Percentiles rank a stretch among this genome's conserved stretches.
These are phyloP conservation scores for Mycena vitilis DNA, from an alignment of 768 basidiomycete genomes.

Conservation along the genomic window DNA sequence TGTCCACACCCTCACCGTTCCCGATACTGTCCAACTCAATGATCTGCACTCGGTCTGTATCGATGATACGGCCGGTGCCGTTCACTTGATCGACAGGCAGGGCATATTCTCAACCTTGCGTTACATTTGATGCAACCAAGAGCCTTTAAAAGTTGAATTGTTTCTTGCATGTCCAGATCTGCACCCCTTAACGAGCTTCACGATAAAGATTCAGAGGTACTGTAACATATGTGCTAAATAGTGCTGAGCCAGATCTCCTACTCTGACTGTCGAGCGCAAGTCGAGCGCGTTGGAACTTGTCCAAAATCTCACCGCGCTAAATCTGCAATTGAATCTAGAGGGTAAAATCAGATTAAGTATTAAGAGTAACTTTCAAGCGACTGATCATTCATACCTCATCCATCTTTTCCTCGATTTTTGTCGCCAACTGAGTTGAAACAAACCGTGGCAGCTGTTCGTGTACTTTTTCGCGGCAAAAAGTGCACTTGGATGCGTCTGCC, in stretches of 20 bases:
- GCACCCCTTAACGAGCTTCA: too few relatives aligned
- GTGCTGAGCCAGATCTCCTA: not conserved
- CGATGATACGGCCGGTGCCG: constrained; percentile 28
- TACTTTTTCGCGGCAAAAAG: constrained; percentile 1
- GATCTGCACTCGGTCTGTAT: constrained; percentile 4
- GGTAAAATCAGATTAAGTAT: too few relatives aligned
- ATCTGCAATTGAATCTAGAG: too few relatives aligned
- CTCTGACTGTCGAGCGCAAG: too few relatives aligned
- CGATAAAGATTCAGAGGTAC: too few relatives aligned
- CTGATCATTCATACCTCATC: not conserved
- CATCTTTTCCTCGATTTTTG: not conserved
- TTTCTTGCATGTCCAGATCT: too few relatives aligned
- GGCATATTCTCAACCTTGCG: constrained; percentile 18
- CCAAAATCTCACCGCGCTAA: too few relatives aligned
- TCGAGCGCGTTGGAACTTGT: too few relatives aligned
- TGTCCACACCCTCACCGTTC: constrained; percentile 21
- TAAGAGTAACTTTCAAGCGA: too few relatives aligned
- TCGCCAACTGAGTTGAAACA: not conserved
- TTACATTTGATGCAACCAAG: constrained; percentile 8
- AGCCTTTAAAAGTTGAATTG: too few relatives aligned
- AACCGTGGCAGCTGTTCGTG: constrained; percentile 8
- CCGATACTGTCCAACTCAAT: constrained; percentile 7
- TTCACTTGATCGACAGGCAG: constrained; percentile 10
- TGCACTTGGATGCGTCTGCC: not conserved
- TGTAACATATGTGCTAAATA: too few relatives aligned